phyloP scores from a whole-genome alignment of 371 early-diverging fungal species.

The Apophysomyces ossiformis region DNA sequence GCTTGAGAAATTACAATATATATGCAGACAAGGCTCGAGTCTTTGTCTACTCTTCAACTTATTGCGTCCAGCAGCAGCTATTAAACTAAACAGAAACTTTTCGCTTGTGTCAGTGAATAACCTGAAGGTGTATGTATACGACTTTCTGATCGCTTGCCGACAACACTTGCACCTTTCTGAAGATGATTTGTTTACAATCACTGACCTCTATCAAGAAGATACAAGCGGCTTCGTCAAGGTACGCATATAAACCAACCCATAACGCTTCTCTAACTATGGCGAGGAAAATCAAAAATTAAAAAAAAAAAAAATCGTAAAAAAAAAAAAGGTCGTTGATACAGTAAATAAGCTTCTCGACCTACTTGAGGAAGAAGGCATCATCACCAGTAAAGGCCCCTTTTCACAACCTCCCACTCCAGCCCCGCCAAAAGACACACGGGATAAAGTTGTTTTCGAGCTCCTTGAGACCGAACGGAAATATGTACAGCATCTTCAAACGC shows the following conservation, averaged over 20 bases:
- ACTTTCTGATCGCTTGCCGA: slow-evolving; percentile 75
- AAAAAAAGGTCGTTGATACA: slow-evolving; percentile 14
- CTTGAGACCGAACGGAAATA: slow-evolving; percentile 37
- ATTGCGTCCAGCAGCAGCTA: slow-evolving; percentile 60
- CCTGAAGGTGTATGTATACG: slow-evolving; percentile 76
- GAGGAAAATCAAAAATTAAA: too few relatives aligned
- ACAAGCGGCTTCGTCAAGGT: slow-evolving; percentile 95
- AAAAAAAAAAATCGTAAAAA: too few relatives aligned
- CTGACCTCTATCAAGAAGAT: slow-evolving; percentile 90
- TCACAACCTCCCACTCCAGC: slow-evolving; percentile 17
- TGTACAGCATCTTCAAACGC: slow-evolving; percentile 15
- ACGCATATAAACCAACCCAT: neutral
- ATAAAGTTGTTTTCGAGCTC: slow-evolving; percentile 72
- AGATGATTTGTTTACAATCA: slow-evolving; percentile 81
- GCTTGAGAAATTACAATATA: slow-evolving; percentile 72
- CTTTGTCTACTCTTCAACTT: slow-evolving; percentile 84
- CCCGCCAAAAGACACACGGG: slow-evolving; percentile 78
- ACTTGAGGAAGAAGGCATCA: slow-evolving; percentile 3
- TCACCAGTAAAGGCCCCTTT: slow-evolving; percentile 7
- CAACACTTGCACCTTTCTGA: slow-evolving; percentile 71
- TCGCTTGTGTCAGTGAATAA: slow-evolving; percentile 16
- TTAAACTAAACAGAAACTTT: slow-evolving; percentile 14
- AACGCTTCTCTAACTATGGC: too few relatives aligned
- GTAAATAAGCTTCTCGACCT: slow-evolving; percentile 10
- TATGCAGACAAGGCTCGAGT: slow-evolving; percentile 88